Percentiles rank a stretch among this genome's conserved stretches.
phyloP scores from a whole-genome alignment of 2,329 filamentous ascomycete genomes.

The Colletotrichum eleusines region DNA sequence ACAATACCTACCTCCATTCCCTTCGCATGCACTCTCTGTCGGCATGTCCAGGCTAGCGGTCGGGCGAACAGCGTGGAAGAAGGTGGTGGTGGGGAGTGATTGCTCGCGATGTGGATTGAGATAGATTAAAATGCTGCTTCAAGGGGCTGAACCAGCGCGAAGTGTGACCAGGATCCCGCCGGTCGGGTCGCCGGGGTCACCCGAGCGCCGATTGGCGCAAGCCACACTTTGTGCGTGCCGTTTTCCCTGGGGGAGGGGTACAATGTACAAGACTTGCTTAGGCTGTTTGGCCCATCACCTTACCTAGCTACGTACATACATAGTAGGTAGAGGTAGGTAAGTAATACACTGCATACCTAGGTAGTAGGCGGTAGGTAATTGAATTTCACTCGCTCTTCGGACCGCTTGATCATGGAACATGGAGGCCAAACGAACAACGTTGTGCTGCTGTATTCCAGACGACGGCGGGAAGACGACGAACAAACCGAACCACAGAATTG shows the following conservation, averaged over 20 bases:
- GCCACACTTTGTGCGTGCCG: neutral
- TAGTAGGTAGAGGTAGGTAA: too few species aligned
- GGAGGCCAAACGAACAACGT: conserved; percentile 6
- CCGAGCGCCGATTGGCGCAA: neutral
- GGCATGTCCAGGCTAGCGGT: conserved; percentile 29
- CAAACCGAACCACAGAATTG: conserved; percentile 18
- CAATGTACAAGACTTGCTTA: neutral
- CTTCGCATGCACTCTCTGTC: conserved; percentile 13
- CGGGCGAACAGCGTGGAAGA: conserved; percentile 30
- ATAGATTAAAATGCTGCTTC: conserved; percentile 42
- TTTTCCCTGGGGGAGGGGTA: neutral
- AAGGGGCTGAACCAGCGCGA: conserved; percentile 39
- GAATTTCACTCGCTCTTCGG: neutral
- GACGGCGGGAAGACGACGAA: conserved; percentile 21
- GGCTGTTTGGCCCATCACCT: conserved; percentile 18
- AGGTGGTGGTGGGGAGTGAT: conserved; percentile 30
- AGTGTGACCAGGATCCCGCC: conserved; percentile 31
- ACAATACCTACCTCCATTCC: neutral
- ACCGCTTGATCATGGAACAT: neutral
- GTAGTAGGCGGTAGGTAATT: too few species aligned
- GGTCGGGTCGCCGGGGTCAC: conserved; percentile 25
- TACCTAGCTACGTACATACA: too few species aligned
- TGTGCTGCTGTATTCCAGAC: conserved; percentile 25
- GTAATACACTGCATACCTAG: too few species aligned
- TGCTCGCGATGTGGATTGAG: conserved; percentile 35